phyloP scores from a whole-genome alignment of 495 filamentous ascomycete species.

The Astrocystis sublimbata region DNA sequence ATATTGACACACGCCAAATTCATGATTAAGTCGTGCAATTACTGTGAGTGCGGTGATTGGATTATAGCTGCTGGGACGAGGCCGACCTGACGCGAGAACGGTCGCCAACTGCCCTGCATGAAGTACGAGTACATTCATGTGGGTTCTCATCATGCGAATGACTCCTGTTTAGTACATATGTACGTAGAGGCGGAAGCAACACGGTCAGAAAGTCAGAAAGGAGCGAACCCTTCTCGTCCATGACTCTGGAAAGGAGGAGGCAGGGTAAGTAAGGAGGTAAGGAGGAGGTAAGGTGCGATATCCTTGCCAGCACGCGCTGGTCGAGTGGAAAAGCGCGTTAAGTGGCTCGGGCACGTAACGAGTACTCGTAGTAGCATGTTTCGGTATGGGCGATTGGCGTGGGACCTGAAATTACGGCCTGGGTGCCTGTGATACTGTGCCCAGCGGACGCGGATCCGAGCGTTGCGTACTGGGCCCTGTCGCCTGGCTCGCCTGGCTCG shows the following conservation, averaged over 20 bases:
- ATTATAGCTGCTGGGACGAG: conserved; percentile 22
- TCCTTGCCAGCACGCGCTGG: background rate
- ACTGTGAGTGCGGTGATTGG: conserved; percentile 38
- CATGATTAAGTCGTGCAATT: conserved; percentile 38
- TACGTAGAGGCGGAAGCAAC: conserved; percentile 31
- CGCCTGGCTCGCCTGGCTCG: no score
- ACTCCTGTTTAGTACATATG: no score
- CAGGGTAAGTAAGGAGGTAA: no score
- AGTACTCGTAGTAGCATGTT: conserved; percentile 13
- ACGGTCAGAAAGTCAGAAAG: conserved; percentile 28
- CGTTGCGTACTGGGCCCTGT: no score
- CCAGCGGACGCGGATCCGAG: conserved; percentile 8
- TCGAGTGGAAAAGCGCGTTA: conserved; percentile 21
- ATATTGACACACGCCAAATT: conserved; percentile 40
- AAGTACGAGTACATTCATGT: no score
- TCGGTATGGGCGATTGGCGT: no score
- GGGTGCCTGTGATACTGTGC: conserved; percentile 10
- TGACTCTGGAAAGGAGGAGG: no score
- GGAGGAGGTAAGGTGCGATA: no score
- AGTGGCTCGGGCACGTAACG: conserved; percentile 15
- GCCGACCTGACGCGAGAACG: conserved; percentile 28
- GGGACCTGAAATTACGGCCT: conserved; percentile 8
- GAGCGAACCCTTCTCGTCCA: conserved; percentile 2
- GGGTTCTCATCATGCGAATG: conserved; percentile 6
- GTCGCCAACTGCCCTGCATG: conserved; percentile 29